Base-by-base conservation (phyloP, 2,329 filamentous ascomycete genomes). In the Plenodomus tracheiphilus region DNA sequence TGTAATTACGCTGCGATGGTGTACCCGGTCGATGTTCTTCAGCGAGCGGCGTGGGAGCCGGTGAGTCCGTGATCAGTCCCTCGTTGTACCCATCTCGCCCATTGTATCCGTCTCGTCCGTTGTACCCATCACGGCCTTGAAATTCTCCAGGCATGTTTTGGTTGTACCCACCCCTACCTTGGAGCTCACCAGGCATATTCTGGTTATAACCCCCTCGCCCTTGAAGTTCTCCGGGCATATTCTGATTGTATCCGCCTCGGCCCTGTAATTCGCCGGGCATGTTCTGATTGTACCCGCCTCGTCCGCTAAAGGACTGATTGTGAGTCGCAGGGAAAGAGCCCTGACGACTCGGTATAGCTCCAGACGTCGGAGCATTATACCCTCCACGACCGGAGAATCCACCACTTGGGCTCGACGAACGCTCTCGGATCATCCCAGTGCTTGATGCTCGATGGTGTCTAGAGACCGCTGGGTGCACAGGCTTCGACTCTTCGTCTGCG, bases 71-170 rank as follows among this genome's bases (percentile, higher is more conserved):
- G 18, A 41, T 42, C 22, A 61, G 58, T 10, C 50, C 60, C 16
- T 58, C 59, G 19, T 70, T 71, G 54, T 70, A 70, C 2, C 66
- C 66, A 19, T 65, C 65, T 2, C 66, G 50, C 2, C 64, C 67
- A 32, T 68, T 66, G 49, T 68, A 67, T 11, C 64, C 62, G 41
- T 66, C 66, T n/a, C 62, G 50, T n/a, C 59, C 59, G 37, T 69
- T 70, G 47, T 72, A 71, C n/a, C 70, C 69, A 37, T 66, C 65
- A 17, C 70, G 64, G 9, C 66, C 68, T 41, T 68, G 66, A 41
- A 71, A 57, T 17, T 67, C 67, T 15, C 63, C 64, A 36, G 65
- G 62, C 45, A 66, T 62, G 18, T 62, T 62, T 11, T 62, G 58
- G 28, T 70, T 68, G 49, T 68, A 70, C 0, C 67, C 67, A 45